phyloP scores from a whole-genome alignment of 495 filamentous ascomycete species.

The Hyaloscypha finlandica region DNA sequence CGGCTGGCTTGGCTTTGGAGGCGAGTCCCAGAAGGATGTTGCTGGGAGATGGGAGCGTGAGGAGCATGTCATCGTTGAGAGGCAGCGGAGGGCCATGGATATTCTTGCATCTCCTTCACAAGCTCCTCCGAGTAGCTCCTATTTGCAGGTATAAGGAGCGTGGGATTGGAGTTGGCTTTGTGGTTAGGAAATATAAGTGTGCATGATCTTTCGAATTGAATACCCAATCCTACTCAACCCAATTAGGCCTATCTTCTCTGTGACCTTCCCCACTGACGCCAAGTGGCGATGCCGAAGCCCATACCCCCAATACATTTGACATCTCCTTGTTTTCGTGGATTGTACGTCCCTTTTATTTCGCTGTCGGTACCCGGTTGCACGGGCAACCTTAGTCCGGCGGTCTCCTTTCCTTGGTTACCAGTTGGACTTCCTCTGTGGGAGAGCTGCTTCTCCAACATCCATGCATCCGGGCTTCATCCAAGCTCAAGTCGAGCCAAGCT shows the following conservation, averaged over 20 bases:
- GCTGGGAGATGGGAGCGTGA: constrained; percentile 51
- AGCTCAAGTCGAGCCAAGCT: no score
- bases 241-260: background rate
- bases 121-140: background rate
- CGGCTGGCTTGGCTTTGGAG: constrained; percentile 21
- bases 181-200: background rate
- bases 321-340: no score
- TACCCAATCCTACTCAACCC: background rate
- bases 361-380: no score
- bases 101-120: background rate
- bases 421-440: no score
- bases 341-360: no score
- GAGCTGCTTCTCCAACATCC: no score
- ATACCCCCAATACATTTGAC: no score
- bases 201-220: background rate
- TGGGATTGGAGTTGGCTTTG: background rate
- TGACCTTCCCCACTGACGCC: background rate
- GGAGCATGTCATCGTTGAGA: constrained; percentile 52
- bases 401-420: no score
- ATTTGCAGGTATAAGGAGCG: background rate
- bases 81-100: constrained; percentile 39
- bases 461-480: no score
- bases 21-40: constrained; percentile 36
- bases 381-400: no score
- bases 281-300: background rate